A percentile compares a stretch with the other conserved stretches of the same genome.
Conservation (phyloP, 2,329 filamentous ascomycete genomes). For the Aureobasidium vineae region DNA sequence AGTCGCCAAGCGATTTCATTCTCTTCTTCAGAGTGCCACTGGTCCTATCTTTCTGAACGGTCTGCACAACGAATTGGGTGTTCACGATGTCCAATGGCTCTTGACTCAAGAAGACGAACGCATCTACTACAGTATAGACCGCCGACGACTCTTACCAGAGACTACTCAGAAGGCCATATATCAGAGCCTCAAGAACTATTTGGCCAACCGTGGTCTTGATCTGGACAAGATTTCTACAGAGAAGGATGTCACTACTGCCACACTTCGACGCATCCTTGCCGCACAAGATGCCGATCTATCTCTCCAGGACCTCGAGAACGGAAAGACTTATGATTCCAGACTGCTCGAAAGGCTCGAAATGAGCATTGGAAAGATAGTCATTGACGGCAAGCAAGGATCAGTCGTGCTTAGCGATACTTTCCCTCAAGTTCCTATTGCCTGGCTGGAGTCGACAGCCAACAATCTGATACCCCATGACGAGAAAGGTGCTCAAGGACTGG, state of each 20-base stretch:
- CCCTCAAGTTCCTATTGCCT: neutral
- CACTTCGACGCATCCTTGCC: constrained; percentile 9
- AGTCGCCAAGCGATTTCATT: constrained; percentile 19
- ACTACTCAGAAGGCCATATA: neutral
- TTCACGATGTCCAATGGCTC: constrained; percentile 24
- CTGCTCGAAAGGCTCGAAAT: neutral
- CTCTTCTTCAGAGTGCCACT: constrained; percentile 11
- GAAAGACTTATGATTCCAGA: neutral
- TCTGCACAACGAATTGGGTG: constrained; percentile 15
- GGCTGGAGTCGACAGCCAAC: neutral
- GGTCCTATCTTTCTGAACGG: neutral
- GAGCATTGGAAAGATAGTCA: neutral
- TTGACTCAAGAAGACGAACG: constrained; percentile 5
- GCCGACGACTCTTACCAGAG: constrained; percentile 4
- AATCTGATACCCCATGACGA: neutral
- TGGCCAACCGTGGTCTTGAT: neutral
- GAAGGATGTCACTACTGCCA: constrained; percentile 2
- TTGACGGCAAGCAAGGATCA: neutral
- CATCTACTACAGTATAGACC: constrained; percentile 17
- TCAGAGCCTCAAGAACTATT: neutral
- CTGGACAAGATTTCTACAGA: neutral
- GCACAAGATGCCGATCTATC: constrained; percentile 6
- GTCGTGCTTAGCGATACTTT: constrained; percentile 1
- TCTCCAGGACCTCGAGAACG: constrained; percentile 4
- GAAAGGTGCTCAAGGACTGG: neutral